phyloP scores from a whole-genome alignment of 2,329 filamentous ascomycete species.

The Diplodia seriata region DNA sequence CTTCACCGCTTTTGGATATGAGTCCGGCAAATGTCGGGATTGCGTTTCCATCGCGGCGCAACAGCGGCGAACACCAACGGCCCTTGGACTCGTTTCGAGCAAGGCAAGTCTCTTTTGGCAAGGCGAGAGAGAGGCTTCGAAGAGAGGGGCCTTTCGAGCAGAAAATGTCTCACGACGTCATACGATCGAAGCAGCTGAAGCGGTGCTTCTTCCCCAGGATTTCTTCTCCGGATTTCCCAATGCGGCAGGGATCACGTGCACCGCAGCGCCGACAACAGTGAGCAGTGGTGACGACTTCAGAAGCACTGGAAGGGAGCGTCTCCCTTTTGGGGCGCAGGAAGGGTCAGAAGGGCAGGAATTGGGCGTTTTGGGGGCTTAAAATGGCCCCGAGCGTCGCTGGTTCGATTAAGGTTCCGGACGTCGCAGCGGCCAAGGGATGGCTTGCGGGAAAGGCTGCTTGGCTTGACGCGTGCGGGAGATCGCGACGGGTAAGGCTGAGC shows the following conservation, averaged over 20 bases:
- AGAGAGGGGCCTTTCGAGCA: slow-evolving; percentile 7
- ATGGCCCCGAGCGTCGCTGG: slow-evolving; percentile 12
- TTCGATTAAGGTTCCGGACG: slow-evolving; percentile 27
- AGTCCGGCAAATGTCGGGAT: slow-evolving; percentile 19
- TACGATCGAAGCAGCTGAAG: not conserved
- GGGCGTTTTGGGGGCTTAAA: not conserved
- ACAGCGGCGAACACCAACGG: slow-evolving; percentile 19
- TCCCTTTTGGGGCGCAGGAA: not conserved
- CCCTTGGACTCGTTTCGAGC: not conserved
- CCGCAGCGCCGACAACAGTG: not conserved
- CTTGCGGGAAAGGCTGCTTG: slow-evolving; percentile 25
- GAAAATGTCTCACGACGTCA: slow-evolving; percentile 26
- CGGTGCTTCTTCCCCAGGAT: not conserved
- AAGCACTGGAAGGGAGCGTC: not conserved
- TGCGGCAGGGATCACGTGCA: slow-evolving; percentile 2
- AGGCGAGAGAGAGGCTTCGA: not conserved
- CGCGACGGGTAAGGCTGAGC: slow-evolving; percentile 26
- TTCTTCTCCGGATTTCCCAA: slow-evolving; percentile 8
- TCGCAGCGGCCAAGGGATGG: slow-evolving; percentile 15
- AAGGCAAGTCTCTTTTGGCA: not conserved
- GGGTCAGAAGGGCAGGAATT: not conserved
- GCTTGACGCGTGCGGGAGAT: slow-evolving; percentile 18
- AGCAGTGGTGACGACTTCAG: not conserved
- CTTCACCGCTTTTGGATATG: slow-evolving; percentile 26
- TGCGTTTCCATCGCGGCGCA: slow-evolving; percentile 18